A percentile compares a stretch with the other conserved stretches of the same genome.
Conservation (phyloP, 495 filamentous ascomycete genomes). For the Penicillium nucicola region DNA sequence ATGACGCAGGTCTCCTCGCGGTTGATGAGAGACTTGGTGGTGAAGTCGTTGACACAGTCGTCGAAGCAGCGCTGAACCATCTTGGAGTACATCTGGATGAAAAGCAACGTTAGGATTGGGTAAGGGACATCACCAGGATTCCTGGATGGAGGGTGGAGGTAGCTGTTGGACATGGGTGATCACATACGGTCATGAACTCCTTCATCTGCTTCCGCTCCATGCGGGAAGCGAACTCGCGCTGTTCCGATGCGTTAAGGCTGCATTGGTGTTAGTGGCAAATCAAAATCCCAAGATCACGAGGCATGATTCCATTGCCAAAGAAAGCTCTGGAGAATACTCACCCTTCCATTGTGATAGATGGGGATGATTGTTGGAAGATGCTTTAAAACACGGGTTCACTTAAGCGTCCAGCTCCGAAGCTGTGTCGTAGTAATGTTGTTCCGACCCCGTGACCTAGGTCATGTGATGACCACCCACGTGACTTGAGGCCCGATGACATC, state of each 20-base stretch:
- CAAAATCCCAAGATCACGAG: neutral
- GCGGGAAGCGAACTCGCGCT: slow-evolving; percentile 84
- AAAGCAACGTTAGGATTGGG: slow-evolving; percentile 1
- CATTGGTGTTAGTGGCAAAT: neutral
- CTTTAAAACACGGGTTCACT: slow-evolving; percentile 4
- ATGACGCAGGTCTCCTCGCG: slow-evolving; percentile 87
- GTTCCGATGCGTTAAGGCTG: slow-evolving; percentile 74
- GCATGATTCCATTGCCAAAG: neutral
- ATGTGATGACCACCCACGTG: slow-evolving; percentile 19
- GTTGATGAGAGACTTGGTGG: slow-evolving; percentile 82
- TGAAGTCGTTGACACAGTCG: slow-evolving; percentile 97
- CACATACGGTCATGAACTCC: slow-evolving; percentile 90
- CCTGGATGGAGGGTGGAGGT: neutral
- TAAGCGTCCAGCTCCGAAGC: slow-evolving; percentile 33
- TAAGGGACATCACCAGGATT: no score
- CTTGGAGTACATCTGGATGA: slow-evolving; percentile 89
- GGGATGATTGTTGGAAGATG: slow-evolving; percentile 10
- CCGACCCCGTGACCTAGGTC: no score
- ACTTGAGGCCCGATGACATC: slow-evolving; percentile 13
- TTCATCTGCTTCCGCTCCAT: slow-evolving; percentile 98
- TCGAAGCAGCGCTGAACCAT: slow-evolving; percentile 95
- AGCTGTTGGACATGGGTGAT: neutral
- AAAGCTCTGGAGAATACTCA: slow-evolving; percentile 16
- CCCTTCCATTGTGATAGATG: slow-evolving; percentile 42
- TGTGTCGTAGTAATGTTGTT: slow-evolving; percentile 27